A percentile compares a stretch with the other conserved stretches of the same genome.
Evolutionary conservation across 1,139 yeast species (phyloP).

Genomic region (Williopsis jadinii): DNA sequence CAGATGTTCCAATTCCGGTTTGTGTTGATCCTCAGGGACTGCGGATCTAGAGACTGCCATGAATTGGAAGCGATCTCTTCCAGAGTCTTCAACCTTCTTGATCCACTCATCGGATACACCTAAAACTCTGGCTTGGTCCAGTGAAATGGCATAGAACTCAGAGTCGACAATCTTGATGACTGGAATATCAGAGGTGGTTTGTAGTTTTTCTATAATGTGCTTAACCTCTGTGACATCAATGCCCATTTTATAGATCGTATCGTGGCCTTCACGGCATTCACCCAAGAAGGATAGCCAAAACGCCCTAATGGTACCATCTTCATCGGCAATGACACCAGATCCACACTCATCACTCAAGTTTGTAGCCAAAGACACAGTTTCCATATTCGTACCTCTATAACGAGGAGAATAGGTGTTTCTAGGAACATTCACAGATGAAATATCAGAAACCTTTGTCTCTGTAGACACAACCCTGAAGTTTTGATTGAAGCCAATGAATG

Average conservation of each 20-base stretch:
- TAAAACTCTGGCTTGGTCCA: constrained; percentile 73
- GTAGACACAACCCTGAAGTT: constrained; percentile 66
- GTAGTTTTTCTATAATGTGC: constrained; percentile 49
- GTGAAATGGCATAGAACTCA: constrained; percentile 63
- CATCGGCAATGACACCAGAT: constrained; percentile 74
- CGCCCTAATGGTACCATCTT: constrained; percentile 74
- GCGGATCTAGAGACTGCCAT: constrained; percentile 67
- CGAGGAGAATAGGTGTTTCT: constrained; percentile 65
- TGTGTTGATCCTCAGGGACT: constrained; percentile 31
- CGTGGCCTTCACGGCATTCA: constrained; percentile 49
- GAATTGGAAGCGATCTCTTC: constrained; percentile 62
- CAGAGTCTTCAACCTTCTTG: constrained; percentile 49
- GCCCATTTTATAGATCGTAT: constrained; percentile 71
- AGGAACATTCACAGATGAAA: constrained; percentile 69
- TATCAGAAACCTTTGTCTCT: constrained; percentile 70
- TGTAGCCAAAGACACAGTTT: constrained; percentile 69
- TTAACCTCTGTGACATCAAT: constrained; percentile 61
- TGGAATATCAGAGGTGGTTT: constrained; percentile 43
- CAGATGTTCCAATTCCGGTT: constrained; percentile 43
- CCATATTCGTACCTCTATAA: constrained; percentile 80
- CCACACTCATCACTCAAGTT: constrained; percentile 67
- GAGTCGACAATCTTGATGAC: constrained; percentile 65
- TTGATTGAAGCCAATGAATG: constrained; percentile 74
- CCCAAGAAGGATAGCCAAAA: constrained; percentile 82
- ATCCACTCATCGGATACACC: constrained; percentile 89